A percentile compares a stretch with the other conserved stretches of the same genome.
phyloP scores from a whole-genome alignment of 2,329 filamentous ascomycete genomes.

The Clarireedia paspali region DNA sequence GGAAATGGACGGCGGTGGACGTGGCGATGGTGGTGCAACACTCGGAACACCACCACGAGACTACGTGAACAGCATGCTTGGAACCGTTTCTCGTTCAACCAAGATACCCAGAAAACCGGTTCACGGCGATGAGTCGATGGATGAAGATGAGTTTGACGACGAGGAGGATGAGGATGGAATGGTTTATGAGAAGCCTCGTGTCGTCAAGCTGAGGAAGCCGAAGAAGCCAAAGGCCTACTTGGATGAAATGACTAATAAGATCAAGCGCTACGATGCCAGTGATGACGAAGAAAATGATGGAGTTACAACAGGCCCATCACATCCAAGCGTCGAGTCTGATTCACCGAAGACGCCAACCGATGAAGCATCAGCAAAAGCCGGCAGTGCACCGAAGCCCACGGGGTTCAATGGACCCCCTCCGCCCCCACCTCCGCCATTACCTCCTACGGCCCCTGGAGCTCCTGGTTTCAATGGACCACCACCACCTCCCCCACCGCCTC shows the following conservation, averaged over 20 bases:
- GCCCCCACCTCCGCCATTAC: conserved; percentile 32
- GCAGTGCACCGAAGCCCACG: conserved; percentile 26
- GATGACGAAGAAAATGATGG: conserved; percentile 47
- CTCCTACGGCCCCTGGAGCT: conserved; percentile 28
- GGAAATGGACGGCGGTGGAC: conserved; percentile 72
- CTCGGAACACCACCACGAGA: conserved; percentile 46
- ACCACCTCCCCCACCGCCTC: conserved; percentile 34
- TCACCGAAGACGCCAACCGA: conserved; percentile 46
- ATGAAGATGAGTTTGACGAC: conserved; percentile 20
- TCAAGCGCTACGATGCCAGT: conserved; percentile 59
- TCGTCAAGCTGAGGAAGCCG: conserved; percentile 73
- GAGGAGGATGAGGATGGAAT: conserved; percentile 46
- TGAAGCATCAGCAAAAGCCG: conserved; percentile 17
- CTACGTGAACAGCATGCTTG: conserved; percentile 66
- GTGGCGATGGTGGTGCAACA: conserved; percentile 26
- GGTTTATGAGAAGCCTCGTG: conserved; percentile 60
- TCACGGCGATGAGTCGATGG: conserved; percentile 27
- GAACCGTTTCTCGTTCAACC: conserved; percentile 58
- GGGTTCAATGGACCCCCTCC: conserved; percentile 31
- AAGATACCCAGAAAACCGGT: conserved; percentile 49
- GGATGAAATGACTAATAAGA: conserved; percentile 66
- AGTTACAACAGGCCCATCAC: conserved; percentile 65
- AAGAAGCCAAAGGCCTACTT: conserved; percentile 50
- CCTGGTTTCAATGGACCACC: conserved; percentile 27
- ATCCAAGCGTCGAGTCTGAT: conserved; percentile 65